Conservation (phyloP, 108 stramenopile species). For the Cyclotella sp. region DNA sequence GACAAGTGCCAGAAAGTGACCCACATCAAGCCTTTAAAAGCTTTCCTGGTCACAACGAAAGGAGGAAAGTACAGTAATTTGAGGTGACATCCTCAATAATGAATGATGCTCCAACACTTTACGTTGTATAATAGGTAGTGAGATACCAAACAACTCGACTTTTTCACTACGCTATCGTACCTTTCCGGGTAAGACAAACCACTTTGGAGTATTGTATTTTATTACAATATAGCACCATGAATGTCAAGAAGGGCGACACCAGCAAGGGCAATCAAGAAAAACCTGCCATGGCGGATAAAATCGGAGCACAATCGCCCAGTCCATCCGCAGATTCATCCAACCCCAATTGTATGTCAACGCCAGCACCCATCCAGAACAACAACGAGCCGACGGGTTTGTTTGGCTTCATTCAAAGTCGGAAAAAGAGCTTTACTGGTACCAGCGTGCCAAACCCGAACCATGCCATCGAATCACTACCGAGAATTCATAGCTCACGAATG, state of each 20-base stretch:
- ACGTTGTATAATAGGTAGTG: no score
- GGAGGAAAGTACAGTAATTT: no score
- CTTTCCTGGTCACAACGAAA: no score
- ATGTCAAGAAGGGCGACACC: background rate
- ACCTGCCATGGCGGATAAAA: background rate
- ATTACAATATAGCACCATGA: background rate
- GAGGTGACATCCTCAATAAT: no score
- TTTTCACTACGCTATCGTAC: no score
- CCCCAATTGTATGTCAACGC: background rate
- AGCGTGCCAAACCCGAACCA: background rate
- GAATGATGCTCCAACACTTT: no score
- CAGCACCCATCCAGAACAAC: background rate
- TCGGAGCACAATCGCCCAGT: background rate
- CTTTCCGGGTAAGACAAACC: no score
- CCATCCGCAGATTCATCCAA: background rate
- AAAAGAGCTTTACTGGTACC: background rate
- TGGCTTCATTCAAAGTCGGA: constrained; percentile 7
- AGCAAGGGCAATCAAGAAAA: background rate
- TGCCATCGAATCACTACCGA: background rate
- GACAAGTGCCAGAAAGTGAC: no score
- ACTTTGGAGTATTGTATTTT: no score
- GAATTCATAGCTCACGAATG: background rate
- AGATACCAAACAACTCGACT: no score
- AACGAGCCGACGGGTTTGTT: constrained; percentile 8
- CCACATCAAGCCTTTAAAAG: no score